Base-by-base conservation (phyloP, 192 early-diverging fungal species). In the Backusella luteola region DNA sequence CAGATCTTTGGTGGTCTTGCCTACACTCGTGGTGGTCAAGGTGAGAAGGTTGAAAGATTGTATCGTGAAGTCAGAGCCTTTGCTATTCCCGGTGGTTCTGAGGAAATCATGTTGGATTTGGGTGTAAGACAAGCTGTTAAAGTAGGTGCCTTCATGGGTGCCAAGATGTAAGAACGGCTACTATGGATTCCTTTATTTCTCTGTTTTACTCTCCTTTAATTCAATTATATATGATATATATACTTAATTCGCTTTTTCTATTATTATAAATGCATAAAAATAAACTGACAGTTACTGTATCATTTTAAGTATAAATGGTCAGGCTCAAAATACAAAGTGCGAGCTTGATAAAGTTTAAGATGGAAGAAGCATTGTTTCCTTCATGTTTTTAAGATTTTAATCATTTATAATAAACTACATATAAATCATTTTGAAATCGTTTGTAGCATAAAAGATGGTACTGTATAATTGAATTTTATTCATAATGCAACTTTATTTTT, bases 1-100 rank as follows among this genome's bases (percentile, higher is more conserved):
- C 95, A 95, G 82, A 95, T 96, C 77, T 95, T 95, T 88, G 95
- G 95, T 73, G 95, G 95, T 39, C 73, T 96, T 34, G 78, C 90
- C 0, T 96, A 95, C 70, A 87, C 90, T n/a, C 88, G 93, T 66
- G 95, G 95, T 56, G 80, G 89, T 32, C 90, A 91, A 70, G 90
- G 85, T 56, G 90, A 90, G 79, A 89, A 90, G 76, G 88, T 96
- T 19, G 95, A 96, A 86, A 85, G 95, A 73, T 81, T 95, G 34
- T 94, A 94, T 81, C 89, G 95, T 76, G 95, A 96, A 85, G 95
- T 96, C 1, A 81, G 93, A 39, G 91, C 90, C 26, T 93, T 92
- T 74, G 92, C 93, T 35, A 95, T 95, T 77, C 93, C 93, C 46
- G 95, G 95, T 35, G 95, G 95, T 26, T 91, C 89, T 39, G 95